Base-by-base conservation (phyloP, 208 protist genomes). In the Wallacemonas sp. region DNA sequence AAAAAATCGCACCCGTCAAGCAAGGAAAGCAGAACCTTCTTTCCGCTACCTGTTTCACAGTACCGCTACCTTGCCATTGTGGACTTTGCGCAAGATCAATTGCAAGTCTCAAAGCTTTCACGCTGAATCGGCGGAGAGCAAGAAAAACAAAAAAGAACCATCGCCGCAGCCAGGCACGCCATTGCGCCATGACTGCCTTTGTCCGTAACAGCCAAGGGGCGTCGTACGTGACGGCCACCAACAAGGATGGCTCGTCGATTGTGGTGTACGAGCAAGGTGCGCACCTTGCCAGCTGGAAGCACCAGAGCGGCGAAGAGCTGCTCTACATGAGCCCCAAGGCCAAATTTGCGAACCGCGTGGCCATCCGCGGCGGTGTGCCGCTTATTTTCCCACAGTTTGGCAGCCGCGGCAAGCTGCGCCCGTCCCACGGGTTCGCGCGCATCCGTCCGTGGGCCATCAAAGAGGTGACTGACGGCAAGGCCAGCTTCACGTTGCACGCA, bases 301-400 rank as follows among this genome's bases (percentile, higher is more conserved):
- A 60, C 30, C 60, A 32, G 5, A 66, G 73, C 33, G 85, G 85
- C 22, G 68, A 81, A 19, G 89, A 94, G 55, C 50, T 83, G 52
- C 66, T 97, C 0, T 97, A 92, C 75, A 79, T 89, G 50, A 92
- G 84, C 66, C 85, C 87, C 5, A 82, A 79, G 1, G 82, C 92
- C n/a, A 67, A 91, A 13, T 93, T 83, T 39, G 70, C 74, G 48
- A 71, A 90, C 21, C 74, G 78, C 22, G 81, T 81, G 32, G 71
- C 92, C 3, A 81, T 97, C 21, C 88, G 92, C 33, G 92, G 92
- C 58, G 92, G 92, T 6, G 88, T 97, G 42, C 92, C 92, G 38
- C 63, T 97, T 17, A 91, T 91, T 58, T 97, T 91, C 39, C 92
- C 92, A 1, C 92, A 97, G 75, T 97, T 97, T 73, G 71, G 74